These are phyloP conservation scores for Chenopodium album DNA, from an alignment of 148 eudicot species.

Conservation along the genomic window DNA sequence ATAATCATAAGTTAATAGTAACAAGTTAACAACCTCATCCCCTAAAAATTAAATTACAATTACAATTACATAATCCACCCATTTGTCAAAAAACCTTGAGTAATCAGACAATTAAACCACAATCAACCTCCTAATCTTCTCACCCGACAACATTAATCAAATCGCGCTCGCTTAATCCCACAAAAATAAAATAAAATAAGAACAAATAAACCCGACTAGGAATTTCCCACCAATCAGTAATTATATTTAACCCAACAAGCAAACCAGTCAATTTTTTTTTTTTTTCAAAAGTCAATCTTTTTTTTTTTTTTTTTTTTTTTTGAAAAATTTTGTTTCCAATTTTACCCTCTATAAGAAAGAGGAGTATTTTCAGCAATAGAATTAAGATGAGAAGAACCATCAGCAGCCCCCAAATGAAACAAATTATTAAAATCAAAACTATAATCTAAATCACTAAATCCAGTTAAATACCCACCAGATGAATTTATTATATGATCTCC, in stretches of 20 bases:
- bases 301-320: constrained; percentile 7
- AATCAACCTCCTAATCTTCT: constrained; percentile 22
- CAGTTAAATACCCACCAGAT: constrained; percentile 49
- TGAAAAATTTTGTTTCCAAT: constrained; percentile 10
- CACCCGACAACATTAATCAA: constrained; percentile 25
- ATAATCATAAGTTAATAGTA: not conserved
- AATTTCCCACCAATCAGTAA: constrained; percentile 23
- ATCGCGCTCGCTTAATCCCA: constrained; percentile 6
- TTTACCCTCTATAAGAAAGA: constrained; percentile 28
- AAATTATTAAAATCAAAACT: constrained; percentile 42
- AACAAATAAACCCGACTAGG: constrained; percentile 3
- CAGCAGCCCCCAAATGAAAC: constrained; percentile 42
- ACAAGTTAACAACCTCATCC: not conserved
- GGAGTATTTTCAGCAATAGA: constrained; percentile 26
- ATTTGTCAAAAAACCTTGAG: constrained; percentile 15
- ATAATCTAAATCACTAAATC: constrained; percentile 55
- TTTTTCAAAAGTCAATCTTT: no score
- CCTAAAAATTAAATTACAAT: constrained; percentile 7
- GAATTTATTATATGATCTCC: constrained; percentile 17
- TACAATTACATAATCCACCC: constrained; percentile 9
- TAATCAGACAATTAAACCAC: not conserved
- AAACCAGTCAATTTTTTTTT: constrained; percentile 16
- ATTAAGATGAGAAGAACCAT: constrained; percentile 29
- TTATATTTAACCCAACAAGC: constrained; percentile 12
- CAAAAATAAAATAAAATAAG: not conserved